Conservation (phyloP, 352 stramenopile species). For the Globisporangium canariense region DNA sequence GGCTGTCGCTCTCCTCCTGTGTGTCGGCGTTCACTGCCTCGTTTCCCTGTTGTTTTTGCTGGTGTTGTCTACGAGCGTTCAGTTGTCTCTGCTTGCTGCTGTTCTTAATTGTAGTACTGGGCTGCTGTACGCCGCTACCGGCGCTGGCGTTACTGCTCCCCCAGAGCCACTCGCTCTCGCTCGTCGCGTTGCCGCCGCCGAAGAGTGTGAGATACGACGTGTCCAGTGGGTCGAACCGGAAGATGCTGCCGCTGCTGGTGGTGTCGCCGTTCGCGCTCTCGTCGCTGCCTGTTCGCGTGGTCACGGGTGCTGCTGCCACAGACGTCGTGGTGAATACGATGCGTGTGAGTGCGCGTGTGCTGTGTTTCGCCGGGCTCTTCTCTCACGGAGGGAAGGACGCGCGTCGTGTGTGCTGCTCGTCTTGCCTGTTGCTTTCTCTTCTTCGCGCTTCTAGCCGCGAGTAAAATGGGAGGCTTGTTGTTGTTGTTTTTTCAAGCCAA, state of each 20-base stretch:
- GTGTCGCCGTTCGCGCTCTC: slow-evolving; percentile 14
- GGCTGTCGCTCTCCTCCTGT: not conserved
- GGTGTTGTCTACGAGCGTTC: not conserved
- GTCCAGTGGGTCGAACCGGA: slow-evolving; percentile 20
- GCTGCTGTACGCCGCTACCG: slow-evolving; percentile 2
- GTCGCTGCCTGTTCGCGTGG: slow-evolving; percentile 18
- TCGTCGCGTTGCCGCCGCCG: not conserved
- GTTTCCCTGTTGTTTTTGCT: not conserved
- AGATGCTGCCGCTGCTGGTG: slow-evolving; percentile 11
- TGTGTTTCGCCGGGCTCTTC: slow-evolving; percentile 1
- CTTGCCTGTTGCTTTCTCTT: slow-evolving; percentile 3
- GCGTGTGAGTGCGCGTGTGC: not conserved
- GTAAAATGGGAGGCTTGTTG: slow-evolving; percentile 3
- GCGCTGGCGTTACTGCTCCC: slow-evolving; percentile 7
- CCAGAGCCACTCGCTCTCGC: slow-evolving; percentile 28
- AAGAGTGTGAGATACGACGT: slow-evolving; percentile 14
- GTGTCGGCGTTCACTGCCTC: not conserved
- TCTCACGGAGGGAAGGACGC: not conserved
- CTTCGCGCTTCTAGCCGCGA: slow-evolving; percentile 13
- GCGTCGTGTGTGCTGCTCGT: not conserved
- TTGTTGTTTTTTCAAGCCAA: slow-evolving; percentile 17
- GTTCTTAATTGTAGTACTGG: not conserved
- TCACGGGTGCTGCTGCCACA: slow-evolving; percentile 24
- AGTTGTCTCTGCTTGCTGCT: slow-evolving; percentile 11
- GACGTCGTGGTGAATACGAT: slow-evolving; percentile 28